Conservation (phyloP, 2,329 filamentous ascomycete genomes). For the Chaetoscypha palmicola region DNA sequence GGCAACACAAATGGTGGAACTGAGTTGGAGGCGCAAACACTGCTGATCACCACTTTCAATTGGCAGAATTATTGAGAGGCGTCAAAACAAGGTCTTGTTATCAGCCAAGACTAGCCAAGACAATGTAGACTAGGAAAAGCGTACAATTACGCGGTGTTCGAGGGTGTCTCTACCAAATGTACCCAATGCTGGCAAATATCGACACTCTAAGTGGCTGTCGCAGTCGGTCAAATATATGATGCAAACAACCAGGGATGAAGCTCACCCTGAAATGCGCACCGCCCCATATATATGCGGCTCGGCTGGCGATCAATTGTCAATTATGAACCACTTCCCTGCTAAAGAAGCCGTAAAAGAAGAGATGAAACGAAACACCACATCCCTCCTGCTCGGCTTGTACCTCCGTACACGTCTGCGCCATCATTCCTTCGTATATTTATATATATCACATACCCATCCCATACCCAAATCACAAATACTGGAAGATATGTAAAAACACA, state of each 20-base stretch:
- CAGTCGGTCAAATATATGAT: too few relatives aligned
- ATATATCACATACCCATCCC: too few relatives aligned
- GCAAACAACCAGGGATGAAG: background rate
- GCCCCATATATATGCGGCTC: background rate
- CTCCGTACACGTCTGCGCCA: too few relatives aligned
- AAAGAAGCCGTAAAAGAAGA: background rate
- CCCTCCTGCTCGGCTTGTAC: background rate
- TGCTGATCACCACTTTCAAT: too few relatives aligned
- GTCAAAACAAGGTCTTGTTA: background rate
- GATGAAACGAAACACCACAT: background rate
- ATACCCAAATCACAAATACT: too few relatives aligned
- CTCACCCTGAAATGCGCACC: background rate
- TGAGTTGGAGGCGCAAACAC: too few relatives aligned
- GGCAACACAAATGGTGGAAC: background rate
- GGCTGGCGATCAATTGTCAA: background rate
- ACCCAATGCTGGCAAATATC: too few relatives aligned
- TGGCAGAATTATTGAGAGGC: too few relatives aligned
- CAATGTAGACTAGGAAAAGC: background rate
- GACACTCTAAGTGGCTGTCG: too few relatives aligned
- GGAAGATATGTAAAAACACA: too few relatives aligned
- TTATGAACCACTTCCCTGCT: background rate
- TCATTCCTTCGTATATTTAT: background rate
- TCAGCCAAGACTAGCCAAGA: conserved; percentile 5
- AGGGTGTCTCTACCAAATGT: too few relatives aligned
- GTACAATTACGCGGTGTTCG: background rate